Evolutionary conservation across 2,329 filamentous ascomycete genomes (phyloP).

Genomic region (Penicillium sp.): DNA sequence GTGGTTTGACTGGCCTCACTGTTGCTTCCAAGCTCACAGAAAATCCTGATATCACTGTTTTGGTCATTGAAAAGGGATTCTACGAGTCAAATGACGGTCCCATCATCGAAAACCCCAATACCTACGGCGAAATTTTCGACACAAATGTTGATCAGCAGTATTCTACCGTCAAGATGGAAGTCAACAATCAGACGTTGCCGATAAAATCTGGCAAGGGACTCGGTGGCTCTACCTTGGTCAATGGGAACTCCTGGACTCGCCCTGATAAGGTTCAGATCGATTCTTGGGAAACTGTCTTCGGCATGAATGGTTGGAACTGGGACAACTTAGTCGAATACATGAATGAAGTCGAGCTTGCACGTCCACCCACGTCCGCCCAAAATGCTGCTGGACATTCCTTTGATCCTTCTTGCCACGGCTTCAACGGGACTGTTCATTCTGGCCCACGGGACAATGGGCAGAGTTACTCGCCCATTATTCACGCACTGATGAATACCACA

Average conservation of each 20-base stretch:
- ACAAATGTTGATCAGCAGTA: conserved; percentile 29
- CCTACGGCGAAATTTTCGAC: conserved; percentile 32
- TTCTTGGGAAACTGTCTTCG: conserved; percentile 42
- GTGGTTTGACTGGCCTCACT: conserved; percentile 35
- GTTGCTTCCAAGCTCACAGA: conserved; percentile 31
- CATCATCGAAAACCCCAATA: conserved; percentile 30
- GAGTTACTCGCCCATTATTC: conserved; percentile 27
- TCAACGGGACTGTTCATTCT: conserved; percentile 26
- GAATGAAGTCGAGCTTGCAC: conserved; percentile 39
- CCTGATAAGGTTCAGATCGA: conserved; percentile 31
- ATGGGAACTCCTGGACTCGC: conserved; percentile 35
- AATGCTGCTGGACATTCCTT: conserved; percentile 28
- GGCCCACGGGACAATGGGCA: conserved; percentile 28
- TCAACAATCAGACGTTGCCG: conserved; percentile 25
- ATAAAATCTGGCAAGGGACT: conserved; percentile 32
- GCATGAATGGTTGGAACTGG: conserved; percentile 53
- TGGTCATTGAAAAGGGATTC: conserved; percentile 36
- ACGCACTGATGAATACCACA: conserved; percentile 28
- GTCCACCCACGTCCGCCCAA: conserved; percentile 22
- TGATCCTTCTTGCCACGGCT: conserved; percentile 28
- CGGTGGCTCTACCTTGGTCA: conserved; percentile 35
- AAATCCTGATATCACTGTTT: conserved; percentile 28
- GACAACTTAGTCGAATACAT: conserved; percentile 53
- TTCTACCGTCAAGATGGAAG: conserved; percentile 15
- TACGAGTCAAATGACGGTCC: conserved; percentile 31